Evolutionary conservation across 768 basidiomycete genomes (phyloP).

Genomic region (Boletales sp.): DNA sequence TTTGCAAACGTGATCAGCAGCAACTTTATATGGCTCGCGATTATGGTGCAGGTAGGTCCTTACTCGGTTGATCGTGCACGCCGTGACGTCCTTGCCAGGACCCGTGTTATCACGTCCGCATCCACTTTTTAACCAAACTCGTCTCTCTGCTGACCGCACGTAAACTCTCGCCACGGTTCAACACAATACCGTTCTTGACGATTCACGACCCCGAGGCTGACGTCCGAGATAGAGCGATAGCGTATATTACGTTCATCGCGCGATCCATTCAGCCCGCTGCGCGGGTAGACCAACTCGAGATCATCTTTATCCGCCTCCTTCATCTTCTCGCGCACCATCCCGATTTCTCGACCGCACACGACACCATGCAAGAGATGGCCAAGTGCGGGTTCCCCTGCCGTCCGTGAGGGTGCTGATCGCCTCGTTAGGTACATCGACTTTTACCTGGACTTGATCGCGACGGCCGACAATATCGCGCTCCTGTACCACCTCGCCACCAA

Average conservation of each 20-base stretch:
- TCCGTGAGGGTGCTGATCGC: not conserved
- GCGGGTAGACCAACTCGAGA: conserved; percentile 68
- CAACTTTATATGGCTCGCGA: conserved; percentile 66
- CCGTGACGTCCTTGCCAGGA: conserved; percentile 49
- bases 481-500: conserved; percentile 79
- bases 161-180: conserved; percentile 69
- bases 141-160: conserved; percentile 56
- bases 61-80: not conserved
- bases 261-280: conserved; percentile 47
- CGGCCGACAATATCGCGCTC: conserved; percentile 78
- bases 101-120: conserved; percentile 81
- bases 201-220: conserved; percentile 91
- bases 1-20: conserved; percentile 56
- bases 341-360: conserved; percentile 70
- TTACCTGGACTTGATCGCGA: conserved; percentile 75
- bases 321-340: conserved; percentile 93
- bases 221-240: conserved; percentile 58
- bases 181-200: conserved; percentile 82
- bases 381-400: conserved; percentile 45
- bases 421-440: conserved; percentile 77
- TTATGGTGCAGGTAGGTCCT: conserved; percentile 68
- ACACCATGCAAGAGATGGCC: conserved; percentile 72
- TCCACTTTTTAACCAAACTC: conserved; percentile 73
- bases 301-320: conserved; percentile 80
- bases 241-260: conserved; percentile 51